phyloP scores from a whole-genome alignment of 768 basidiomycete species.

The Suillus spraguei region DNA sequence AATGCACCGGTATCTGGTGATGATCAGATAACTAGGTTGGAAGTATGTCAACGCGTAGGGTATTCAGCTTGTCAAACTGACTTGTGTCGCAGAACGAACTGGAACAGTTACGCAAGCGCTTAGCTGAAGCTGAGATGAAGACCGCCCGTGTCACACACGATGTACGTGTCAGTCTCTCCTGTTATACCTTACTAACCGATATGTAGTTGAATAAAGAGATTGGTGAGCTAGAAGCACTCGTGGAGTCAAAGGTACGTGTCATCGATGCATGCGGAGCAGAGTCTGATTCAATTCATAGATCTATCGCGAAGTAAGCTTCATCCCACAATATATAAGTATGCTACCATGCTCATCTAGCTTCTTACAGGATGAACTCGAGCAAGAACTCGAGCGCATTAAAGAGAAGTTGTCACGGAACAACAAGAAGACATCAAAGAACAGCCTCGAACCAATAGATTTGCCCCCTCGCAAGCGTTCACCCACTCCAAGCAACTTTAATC shows the following conservation, averaged over 20 bases:
- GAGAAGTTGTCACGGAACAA: slow-evolving; percentile 63
- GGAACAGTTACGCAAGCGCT: slow-evolving; percentile 70
- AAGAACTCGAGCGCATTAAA: slow-evolving; percentile 76
- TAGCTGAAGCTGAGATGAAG: slow-evolving; percentile 75
- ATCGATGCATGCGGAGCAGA: neutral
- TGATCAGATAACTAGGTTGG: slow-evolving; percentile 51
- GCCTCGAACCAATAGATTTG: slow-evolving; percentile 38
- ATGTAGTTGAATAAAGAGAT: slow-evolving; percentile 87
- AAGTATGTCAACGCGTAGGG: slow-evolving; percentile 40
- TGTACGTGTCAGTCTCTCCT: slow-evolving; percentile 41
- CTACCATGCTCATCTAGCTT: slow-evolving; percentile 1
- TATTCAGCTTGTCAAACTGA: neutral
- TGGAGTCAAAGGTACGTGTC: slow-evolving; percentile 83
- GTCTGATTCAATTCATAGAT: slow-evolving; percentile 50
- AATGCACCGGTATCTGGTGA: slow-evolving; percentile 27
- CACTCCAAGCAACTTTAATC: slow-evolving; percentile 26
- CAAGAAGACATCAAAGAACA: slow-evolving; percentile 60
- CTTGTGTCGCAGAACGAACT: slow-evolving; percentile 51
- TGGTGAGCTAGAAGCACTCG: slow-evolving; percentile 85
- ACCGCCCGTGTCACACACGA: slow-evolving; percentile 70
- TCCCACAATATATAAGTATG: neutral
- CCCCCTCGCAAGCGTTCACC: slow-evolving; percentile 26
- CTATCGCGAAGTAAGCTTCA: slow-evolving; percentile 69
- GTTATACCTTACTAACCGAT: slow-evolving; percentile 5
- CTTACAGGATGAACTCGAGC: slow-evolving; percentile 79